Evolutionary conservation across 2,329 filamentous ascomycete species (phyloP), one percentile per base, ranked within the genome.

Genomic region (Hortaea werneckii): DNA sequence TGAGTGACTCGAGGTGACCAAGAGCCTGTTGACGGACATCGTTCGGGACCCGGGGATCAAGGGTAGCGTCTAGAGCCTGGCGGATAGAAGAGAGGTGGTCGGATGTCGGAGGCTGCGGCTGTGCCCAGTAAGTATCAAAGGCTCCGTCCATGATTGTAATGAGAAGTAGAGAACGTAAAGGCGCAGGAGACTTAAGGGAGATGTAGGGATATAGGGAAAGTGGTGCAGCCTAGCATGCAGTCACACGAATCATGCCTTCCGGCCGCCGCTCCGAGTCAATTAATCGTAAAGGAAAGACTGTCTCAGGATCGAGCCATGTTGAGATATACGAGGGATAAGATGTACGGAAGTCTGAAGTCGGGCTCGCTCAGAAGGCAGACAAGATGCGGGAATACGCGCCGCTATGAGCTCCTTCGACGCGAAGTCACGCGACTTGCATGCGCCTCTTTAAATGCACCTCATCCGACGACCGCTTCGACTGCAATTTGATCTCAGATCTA

Each of bases 61-160:
- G 90, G 50, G 95, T 86, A 56, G 94, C 78, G 57, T 92, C 80
- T 55, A 98, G 80, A 37, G 92, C 92, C 59, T 85, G 78, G 60
- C 87, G 79, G 54, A 96, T 92, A 62, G 78, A 79, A 42, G 77
- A 69, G 43, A 87, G 73, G 50, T 46, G 37, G 8, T 40, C 20
- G 8, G 42, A 10, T 5, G 43, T 29, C 1, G 46, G 29, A 20
- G 29, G 28, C 28, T 37, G 29, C 5, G 44, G 45, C 7, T 37
- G 28, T 26, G 37, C 37, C 45, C 45, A 48, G 13, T 45, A 45
- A 11, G 40, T 42, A 35, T 41, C 28, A 40, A 45, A 41, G 26
- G 42, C 46, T 12, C 46, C 46, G 46, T 45, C 43, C 41, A 44
- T 47, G 32, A n/a, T n/a, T 9, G 32, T 35, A n/a, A n/a, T n/a